Percentiles rank a stretch among this genome's conserved stretches.
These are phyloP conservation scores for Lentinula boryana DNA, from an alignment of 768 basidiomycete genomes.

Conservation along the genomic window DNA sequence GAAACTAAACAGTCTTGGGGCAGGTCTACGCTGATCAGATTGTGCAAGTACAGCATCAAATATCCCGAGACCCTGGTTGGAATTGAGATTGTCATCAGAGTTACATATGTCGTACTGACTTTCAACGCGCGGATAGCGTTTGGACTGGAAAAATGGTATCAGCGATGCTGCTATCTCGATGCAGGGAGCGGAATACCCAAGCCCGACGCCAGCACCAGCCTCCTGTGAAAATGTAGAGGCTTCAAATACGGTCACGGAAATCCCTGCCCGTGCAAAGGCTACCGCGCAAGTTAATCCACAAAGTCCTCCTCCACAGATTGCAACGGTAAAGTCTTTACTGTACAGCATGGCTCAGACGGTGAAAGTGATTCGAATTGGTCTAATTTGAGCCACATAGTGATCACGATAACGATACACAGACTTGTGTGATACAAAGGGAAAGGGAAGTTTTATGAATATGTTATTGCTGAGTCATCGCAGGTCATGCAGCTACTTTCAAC, in stretches of 20 bases:
- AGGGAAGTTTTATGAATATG: neutral
- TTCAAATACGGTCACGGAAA: constrained; percentile 47
- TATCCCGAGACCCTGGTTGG: constrained; percentile 30
- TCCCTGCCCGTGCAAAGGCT: constrained; percentile 33
- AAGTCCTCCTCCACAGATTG: constrained; percentile 53
- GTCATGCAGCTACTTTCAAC: neutral
- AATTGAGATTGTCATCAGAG: neutral
- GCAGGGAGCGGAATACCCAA: constrained; percentile 26
- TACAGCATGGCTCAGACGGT: neutral
- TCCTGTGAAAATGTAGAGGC: constrained; percentile 38
- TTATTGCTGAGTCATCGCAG: neutral
- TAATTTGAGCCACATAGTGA: neutral
- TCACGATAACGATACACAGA: neutral
- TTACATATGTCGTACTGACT: neutral
- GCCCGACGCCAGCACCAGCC: constrained; percentile 49
- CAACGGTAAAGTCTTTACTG: constrained; percentile 39
- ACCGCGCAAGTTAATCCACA: constrained; percentile 45
- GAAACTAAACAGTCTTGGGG: constrained; percentile 29
- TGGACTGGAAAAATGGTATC: constrained; percentile 27
- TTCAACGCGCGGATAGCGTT: constrained; percentile 41
- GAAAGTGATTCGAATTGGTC: neutral
- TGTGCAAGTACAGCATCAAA: constrained; percentile 34
- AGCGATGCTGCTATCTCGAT: neutral
- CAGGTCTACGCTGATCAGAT: constrained; percentile 26
- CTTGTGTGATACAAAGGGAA: neutral